phyloP scores from a whole-genome alignment of 2,329 filamentous ascomycete species.

The Exophiala phaeomuriformis region DNA sequence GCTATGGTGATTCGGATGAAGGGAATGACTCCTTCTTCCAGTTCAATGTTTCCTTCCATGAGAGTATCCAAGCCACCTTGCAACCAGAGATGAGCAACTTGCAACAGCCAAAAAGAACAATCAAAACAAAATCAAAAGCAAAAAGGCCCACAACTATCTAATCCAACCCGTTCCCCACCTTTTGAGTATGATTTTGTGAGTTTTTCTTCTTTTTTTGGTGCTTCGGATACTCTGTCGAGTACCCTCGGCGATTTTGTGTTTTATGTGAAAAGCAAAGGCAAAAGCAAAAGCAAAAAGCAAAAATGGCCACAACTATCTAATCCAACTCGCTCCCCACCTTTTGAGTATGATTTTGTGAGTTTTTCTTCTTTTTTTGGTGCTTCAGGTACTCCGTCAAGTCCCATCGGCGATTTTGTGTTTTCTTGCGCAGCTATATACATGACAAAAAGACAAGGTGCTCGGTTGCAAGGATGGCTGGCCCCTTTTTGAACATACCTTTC shows the following conservation, averaged over 20 bases:
- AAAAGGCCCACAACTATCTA: slow-evolving; percentile 2
- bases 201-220: slow-evolving; percentile 17
- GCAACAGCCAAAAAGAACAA: slow-evolving; percentile 6
- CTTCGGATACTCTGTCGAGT: slow-evolving; percentile 5
- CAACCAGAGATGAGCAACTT: neutral
- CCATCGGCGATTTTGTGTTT: slow-evolving; percentile 7
- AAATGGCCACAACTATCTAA: slow-evolving; percentile 4
- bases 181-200: slow-evolving; percentile 18
- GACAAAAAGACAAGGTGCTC: too few relatives aligned
- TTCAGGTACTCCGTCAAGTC: slow-evolving; percentile 5
- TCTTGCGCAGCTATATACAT: too few relatives aligned
- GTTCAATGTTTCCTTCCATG: slow-evolving; percentile 1
- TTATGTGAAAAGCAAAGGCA: neutral
- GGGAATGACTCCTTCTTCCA: too few relatives aligned
- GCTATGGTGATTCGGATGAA: neutral
- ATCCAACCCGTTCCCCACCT: neutral
- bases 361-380: slow-evolving; percentile 16
- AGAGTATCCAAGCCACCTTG: neutral
- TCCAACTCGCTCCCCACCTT: neutral
- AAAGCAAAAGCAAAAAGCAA: neutral
- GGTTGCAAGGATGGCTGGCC: too few relatives aligned
- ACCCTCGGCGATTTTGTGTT: slow-evolving; percentile 8
- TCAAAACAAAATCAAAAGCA: slow-evolving; percentile 1
- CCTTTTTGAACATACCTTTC: too few relatives aligned
- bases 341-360: slow-evolving; percentile 18